Base-by-base conservation (phyloP, 2,329 filamentous ascomycete genomes). In the Neonectria punicea region DNA sequence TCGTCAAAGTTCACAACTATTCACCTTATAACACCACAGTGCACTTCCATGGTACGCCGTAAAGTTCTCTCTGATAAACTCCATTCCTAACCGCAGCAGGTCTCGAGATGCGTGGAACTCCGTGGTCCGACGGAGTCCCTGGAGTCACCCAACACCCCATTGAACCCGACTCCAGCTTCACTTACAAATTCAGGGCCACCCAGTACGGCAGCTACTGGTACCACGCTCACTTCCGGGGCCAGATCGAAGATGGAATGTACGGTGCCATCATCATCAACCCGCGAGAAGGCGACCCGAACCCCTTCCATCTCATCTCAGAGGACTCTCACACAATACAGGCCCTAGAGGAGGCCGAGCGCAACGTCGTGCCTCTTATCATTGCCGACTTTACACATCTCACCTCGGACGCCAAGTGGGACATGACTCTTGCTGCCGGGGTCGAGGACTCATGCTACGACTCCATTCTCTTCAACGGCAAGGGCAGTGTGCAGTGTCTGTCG, bases 161-260 rank as follows among this genome's bases (percentile, higher is more conserved):
- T 59, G 70, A 76, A 13, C 81, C 86, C 1, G 83, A 83, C 2
- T 70, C 74, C 3, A 80, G 74, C 30, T 90, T 85, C 69, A 78
- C 80, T 0, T 87, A 90, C 71, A 79, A 78, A 34, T 90, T 85
- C 79, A 82, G 78, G n/a, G 87, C 87, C 0, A 81, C 80, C 0
- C 83, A 87, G 59, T 84, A 86, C 68, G 89, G 89, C 3, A 84
- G 83, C 46, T 88, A 87, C 75, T 89, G 85, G 80, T 90, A 90
- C 68, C 88, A 90, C 75, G 83, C 86, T 0, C 88, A 90, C 70
- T 80, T 81, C 25, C 77, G 79, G 1, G 82, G 82, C 2, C 87
- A 89, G 65, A 80, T 90, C 14, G 84, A 88, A 62, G 88, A 91
- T 68, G 89, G 89, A 0, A 76, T 89, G 11, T 87, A 84, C 55